phyloP scores from a whole-genome alignment of 306 rosid species.

The Cajanus cajan region DNA sequence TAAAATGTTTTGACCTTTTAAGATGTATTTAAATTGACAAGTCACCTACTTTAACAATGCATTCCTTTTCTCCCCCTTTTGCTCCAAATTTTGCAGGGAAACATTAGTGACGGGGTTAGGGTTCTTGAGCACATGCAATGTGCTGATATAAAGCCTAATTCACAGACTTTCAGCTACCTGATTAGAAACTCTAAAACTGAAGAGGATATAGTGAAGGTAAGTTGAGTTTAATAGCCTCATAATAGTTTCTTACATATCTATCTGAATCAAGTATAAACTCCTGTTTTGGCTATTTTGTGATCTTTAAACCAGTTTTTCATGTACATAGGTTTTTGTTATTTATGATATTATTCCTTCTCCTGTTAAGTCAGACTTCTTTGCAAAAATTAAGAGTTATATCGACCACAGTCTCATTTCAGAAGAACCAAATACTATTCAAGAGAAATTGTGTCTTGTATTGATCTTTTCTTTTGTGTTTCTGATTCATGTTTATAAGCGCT shows the following conservation, averaged over 20 bases:
- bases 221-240: slow-evolving; percentile 15
- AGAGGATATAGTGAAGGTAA: slow-evolving; percentile 60
- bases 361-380: neutral
- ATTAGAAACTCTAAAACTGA: slow-evolving; percentile 55
- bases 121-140: slow-evolving; percentile 60
- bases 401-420: neutral
- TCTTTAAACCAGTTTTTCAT: neutral
- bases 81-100: slow-evolving; percentile 50
- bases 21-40: slow-evolving; percentile 1
- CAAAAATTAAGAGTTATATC: neutral
- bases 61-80: slow-evolving; percentile 4
- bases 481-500: neutral
- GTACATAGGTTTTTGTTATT: neutral
- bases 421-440: neutral
- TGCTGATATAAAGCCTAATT: slow-evolving; percentile 62
- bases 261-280: neutral
- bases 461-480: neutral
- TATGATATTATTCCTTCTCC: neutral
- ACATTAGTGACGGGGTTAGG: slow-evolving; percentile 46
- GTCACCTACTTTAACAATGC: slow-evolving; percentile 12
- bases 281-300: neutral
- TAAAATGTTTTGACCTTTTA: slow-evolving; percentile 1
- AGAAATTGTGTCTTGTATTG: neutral
- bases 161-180: slow-evolving; percentile 57
- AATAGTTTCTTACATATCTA: slow-evolving; percentile 3